Base-by-base conservation (phyloP, 73 alveolate genomes). In the Blepharisma japonicum region DNA sequence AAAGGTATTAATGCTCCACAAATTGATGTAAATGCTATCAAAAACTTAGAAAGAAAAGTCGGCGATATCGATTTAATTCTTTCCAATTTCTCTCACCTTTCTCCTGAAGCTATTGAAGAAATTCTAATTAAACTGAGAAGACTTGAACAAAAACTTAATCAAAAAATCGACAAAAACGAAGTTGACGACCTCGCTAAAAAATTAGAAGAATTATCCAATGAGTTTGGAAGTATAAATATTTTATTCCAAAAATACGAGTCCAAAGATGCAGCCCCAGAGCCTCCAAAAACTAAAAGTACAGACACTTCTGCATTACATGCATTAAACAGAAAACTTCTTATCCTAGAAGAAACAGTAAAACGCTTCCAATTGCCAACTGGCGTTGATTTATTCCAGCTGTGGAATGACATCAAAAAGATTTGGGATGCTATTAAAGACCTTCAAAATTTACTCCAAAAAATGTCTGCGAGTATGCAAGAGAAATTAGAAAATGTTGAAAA, bases 91-190 rank as follows among this genome's bases (percentile, higher is more conserved):
- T n/a, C 23, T 14, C 14, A 61, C n/a, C 14, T 61, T 20, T 61
- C 14, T 4, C 74, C 74, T 1, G 74, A 61, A 61, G 23, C 14
- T 25, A n/a, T 61, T 3, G 74, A 61, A 61, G 74, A 61, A 61
- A 25, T 61, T 25, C 2, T 25, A 11, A 8, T 61, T 2, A 61
- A 61, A 5, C 74, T 61, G 2, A n/a, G 74, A 61, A n/a, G 74
- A 2, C 14, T 61, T 25, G 74, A 61, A 25, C 74, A 61, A 61
- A 61, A 61, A 5, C 74, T 61, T 4, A 39, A 18, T 2, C n/a
- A 9, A 14, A 61, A 61, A 25, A 39, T 25, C 14, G 39, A 14
- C 46, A 9, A 61, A n/a, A 14, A 0, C 47, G 49, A 61, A 14
- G 2, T 61, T 61, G 74, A 61, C 11, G 49, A 18, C 2, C 3